Base-by-base conservation (phyloP, 257 asterid species). In the Jacaranda mimosifolia region DNA sequence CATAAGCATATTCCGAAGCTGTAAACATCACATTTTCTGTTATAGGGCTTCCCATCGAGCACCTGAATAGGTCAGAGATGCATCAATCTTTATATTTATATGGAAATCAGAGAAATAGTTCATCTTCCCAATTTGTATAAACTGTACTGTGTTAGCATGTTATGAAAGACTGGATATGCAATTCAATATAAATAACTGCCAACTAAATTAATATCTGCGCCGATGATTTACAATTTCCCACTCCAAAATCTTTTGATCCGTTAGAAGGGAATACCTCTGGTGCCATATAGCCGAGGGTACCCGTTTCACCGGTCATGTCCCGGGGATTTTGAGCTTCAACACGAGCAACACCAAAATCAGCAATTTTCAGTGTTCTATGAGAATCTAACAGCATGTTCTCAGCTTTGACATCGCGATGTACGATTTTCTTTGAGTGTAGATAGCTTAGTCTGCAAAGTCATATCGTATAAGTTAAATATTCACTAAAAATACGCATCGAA, bases 281-380 rank as follows among this genome's bases (percentile, higher is more conserved):
- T 10, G 98, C 98, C 98, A 94, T 94, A 82, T 94, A 94, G 79
- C 98, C 97, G 26, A 94, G 98, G 7, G 98, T 94, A 79, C 98
- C 98, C 0, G 98, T 94, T 88, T 94, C 98, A 70, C 98, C 98
- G 1, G 98, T 94, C 98, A 94, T 94, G 82, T 94, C 98, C 85
- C 82, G 82, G 0, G 98, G 98, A 73, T 94, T 94, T 74, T 89
- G 97, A 18, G 98, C 98, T 78, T 94, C 98, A 59, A 94, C 98
- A 64, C 98, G 97, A 70, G 97, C 98, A 6, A 94, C 98, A 0
- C 98, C 98, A 81, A 94, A 94, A 85, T 94, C 98, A 2, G 98
- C 98, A 35, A 94, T 94, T 83, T 94, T 94, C 70, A 94, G 72
- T 4, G 63, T 87, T 72, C 94, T 84, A 17, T 81, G 66, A 36